These are phyloP conservation scores for Penicillium sp. DNA, from an alignment of 2,329 filamentous ascomycete species.

Conservation along the genomic window DNA sequence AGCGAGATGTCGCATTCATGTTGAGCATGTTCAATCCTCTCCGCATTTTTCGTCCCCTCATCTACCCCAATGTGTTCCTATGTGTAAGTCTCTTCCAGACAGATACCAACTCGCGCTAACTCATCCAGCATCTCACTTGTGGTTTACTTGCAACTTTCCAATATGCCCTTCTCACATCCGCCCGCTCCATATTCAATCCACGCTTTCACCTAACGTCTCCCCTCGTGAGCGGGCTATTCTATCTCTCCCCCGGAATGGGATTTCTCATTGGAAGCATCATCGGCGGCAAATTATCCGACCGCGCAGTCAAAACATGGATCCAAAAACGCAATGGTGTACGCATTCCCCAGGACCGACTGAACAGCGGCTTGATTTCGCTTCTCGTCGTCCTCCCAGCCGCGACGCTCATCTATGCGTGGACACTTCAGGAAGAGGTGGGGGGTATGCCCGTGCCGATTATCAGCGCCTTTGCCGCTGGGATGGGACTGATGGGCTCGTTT, in stretches of 20 bases:
- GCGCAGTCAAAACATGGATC: slow-evolving; percentile 60
- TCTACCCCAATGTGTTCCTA: slow-evolving; percentile 63
- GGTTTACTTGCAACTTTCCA: slow-evolving; percentile 64
- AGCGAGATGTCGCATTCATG: slow-evolving; percentile 40
- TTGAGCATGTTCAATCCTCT: slow-evolving; percentile 55
- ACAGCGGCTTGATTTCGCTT: slow-evolving; percentile 53
- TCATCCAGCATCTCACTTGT: slow-evolving; percentile 29
- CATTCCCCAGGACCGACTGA: slow-evolving; percentile 62
- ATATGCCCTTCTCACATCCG: slow-evolving; percentile 61
- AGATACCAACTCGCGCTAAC: slow-evolving; percentile 3
- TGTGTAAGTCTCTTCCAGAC: slow-evolving; percentile 40
- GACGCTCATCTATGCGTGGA: slow-evolving; percentile 65
- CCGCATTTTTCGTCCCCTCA: slow-evolving; percentile 54
- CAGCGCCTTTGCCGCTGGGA: slow-evolving; percentile 65
- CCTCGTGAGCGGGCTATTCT: slow-evolving; percentile 64
- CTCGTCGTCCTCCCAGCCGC: slow-evolving; percentile 54
- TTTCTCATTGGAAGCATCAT: slow-evolving; percentile 64
- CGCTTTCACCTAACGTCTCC: slow-evolving; percentile 63
- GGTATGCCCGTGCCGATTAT: slow-evolving; percentile 59
- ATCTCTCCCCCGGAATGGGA: slow-evolving; percentile 64
- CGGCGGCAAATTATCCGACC: slow-evolving; percentile 64
- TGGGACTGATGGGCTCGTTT: slow-evolving; percentile 68
- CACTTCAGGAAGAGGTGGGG: slow-evolving; percentile 49
- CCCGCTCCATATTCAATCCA: slow-evolving; percentile 67
- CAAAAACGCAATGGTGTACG: slow-evolving; percentile 52